Evolutionary conservation across 2,329 filamentous ascomycete species (phyloP), one percentile per base, ranked within the genome.

Genomic region (Diaporthe sp.): DNA sequence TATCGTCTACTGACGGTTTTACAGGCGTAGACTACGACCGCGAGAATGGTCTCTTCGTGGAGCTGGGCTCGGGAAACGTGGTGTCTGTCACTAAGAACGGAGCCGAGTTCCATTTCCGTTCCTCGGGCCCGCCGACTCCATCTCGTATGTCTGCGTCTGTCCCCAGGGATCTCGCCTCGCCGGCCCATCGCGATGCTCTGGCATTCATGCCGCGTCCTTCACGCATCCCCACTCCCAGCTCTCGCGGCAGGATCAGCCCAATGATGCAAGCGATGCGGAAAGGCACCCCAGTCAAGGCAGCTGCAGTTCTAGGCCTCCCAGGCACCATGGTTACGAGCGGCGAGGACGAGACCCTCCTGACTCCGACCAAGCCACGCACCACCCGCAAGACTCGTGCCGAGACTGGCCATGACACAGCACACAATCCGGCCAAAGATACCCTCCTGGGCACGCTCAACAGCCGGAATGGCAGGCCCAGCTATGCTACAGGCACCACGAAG

Each of bases 21-120:
- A 10, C 22, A 68, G 62, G 75, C 53, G 58, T 67, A 42, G 46
- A 70, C 17, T 76, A 73, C 15, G 73, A 76, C 31, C 17, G 15
- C 10, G 25, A n/a, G 19, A 76, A 75, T 25, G 73, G 75, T 22
- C 37, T 73, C 12, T 76, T 75, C 39, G 44, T 75, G 22, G 75
- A 76, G 62, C n/a, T 76, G 6, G 75, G 73, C 5, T 75, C 75
- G 58, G 75, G 75, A 4, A 76, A 73, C n/a, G 49, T 76, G 10
- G 37, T 76, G 49, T 73, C 73, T 34, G 73, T 75, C 37, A 46
- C 51, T 2, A 57, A 67, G 28, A 39, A 58, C 46, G 70, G 73
- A 4, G 42, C 57, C 28, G 70, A 77, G 25, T 46, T 75, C 9
- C 67, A 73, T 58, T 22, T 37, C 17, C 70, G 70, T 17, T 53